Conservation (phyloP, 345 rosid species). For the Eutrema heterophyllum region DNA sequence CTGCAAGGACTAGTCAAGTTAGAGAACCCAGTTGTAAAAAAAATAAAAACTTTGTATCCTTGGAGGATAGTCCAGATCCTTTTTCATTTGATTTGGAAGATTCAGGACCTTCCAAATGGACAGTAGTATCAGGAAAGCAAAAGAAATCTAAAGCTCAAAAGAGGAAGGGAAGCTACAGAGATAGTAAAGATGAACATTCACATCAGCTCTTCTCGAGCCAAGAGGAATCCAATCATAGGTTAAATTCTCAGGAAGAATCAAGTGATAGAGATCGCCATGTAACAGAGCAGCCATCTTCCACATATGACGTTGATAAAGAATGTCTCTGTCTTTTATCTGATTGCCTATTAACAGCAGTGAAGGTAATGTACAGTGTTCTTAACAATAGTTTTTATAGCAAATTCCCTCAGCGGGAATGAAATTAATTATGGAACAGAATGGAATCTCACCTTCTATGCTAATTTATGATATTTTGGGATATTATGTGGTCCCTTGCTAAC, state of each 20-base stretch:
- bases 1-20: conserved; percentile 33
- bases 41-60: conserved; percentile 27
- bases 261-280: conserved; percentile 29
- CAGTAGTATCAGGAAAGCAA: conserved; percentile 45
- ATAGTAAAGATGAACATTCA: conserved; percentile 34
- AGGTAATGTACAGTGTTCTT: conserved; percentile 42
- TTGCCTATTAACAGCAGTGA: conserved; percentile 86
- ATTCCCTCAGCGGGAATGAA: background rate
- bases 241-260: conserved; percentile 34
- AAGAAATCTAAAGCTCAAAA: conserved; percentile 37
- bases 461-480: background rate
- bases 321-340: conserved; percentile 56
- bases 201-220: conserved; percentile 36
- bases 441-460: background rate
- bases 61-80: conserved; percentile 69
- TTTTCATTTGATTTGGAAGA: conserved; percentile 80
- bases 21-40: conserved; percentile 33
- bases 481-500: background rate
- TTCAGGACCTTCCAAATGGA: conserved; percentile 75
- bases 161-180: conserved; percentile 31
- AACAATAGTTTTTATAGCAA: background rate
- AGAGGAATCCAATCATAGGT: conserved; percentile 40
- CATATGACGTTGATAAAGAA: conserved; percentile 46
- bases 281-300: conserved; percentile 37
- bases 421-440: background rate